Percentiles rank a stretch among this genome's conserved stretches.
These are phyloP conservation scores for Colletotrichum falcatum DNA, from an alignment of 2,329 filamentous ascomycete species.

Conservation along the genomic window DNA sequence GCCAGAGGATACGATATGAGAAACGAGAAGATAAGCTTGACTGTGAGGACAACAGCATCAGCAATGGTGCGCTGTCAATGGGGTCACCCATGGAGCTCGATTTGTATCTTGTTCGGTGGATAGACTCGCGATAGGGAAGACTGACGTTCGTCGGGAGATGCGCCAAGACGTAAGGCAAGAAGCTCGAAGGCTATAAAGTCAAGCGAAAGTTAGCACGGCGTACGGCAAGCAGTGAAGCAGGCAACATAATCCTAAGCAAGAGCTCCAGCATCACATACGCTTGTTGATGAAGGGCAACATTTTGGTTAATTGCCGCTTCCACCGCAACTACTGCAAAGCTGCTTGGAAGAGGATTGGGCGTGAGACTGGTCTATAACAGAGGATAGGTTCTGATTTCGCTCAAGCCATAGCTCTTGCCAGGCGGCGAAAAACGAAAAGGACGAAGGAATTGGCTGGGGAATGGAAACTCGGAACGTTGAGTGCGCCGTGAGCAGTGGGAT, in stretches of 20 bases:
- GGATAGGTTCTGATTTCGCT: background rate
- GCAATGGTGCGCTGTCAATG: background rate
- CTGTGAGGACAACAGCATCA: constrained; percentile 58
- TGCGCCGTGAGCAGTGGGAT: background rate
- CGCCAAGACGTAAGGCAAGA: constrained; percentile 55
- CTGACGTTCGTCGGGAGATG: constrained; percentile 61
- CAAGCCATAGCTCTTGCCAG: constrained; percentile 4
- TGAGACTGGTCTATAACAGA: background rate
- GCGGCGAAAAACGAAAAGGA: background rate
- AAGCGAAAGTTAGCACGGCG: constrained; percentile 23
- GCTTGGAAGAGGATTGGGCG: background rate
- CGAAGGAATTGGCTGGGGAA: background rate
- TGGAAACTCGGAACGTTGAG: constrained; percentile 3
- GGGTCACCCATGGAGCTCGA: constrained; percentile 50
- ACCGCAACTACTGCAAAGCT: background rate
- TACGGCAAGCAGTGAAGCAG: background rate
- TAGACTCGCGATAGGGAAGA: constrained; percentile 24
- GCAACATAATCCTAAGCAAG: background rate
- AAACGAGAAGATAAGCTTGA: constrained; percentile 93
- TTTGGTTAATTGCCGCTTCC: constrained; percentile 1
- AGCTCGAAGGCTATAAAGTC: constrained; percentile 56
- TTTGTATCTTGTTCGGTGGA: background rate
- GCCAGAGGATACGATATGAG: constrained; percentile 93
- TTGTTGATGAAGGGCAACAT: constrained; percentile 49
- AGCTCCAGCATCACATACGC: constrained; percentile 41